Evolutionary conservation across 441 rosid genomes (phyloP).

Genomic region (Euphorbia celastroides): DNA sequence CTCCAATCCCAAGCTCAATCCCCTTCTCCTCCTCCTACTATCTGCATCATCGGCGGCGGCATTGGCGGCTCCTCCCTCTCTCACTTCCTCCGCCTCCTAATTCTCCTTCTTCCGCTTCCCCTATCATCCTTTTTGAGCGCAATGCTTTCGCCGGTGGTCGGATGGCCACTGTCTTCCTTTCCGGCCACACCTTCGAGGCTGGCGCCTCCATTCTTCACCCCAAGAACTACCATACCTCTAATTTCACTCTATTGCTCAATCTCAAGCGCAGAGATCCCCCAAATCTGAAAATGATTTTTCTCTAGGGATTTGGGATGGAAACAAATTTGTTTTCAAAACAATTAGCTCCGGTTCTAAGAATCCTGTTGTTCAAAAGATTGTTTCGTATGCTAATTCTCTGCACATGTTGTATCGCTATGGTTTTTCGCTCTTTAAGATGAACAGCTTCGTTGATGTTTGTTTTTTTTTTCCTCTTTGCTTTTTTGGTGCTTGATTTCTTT

Average conservation of each 20-base stretch:
- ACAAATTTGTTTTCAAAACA: conserved; percentile 53
- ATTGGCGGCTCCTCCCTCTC: conserved; percentile 84
- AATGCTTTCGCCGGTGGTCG: conserved; percentile 74
- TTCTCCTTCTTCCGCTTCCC: conserved; percentile 19
- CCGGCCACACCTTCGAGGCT: conserved; percentile 70
- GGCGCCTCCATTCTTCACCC: conserved; percentile 92
- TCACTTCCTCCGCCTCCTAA: conserved; percentile 62
- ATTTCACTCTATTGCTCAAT: conserved; percentile 45
- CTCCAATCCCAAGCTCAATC: conserved; percentile 23
- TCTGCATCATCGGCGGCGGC: conserved; percentile 81
- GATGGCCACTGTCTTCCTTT: conserved; percentile 57
- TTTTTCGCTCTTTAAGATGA: conserved; percentile 66
- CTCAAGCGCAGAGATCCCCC: conserved; percentile 47
- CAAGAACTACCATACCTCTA: conserved; percentile 64
- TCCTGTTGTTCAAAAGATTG: conserved; percentile 48
- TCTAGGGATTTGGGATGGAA: conserved; percentile 79
- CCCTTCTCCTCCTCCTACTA: conserved; percentile 25
- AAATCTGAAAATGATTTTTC: conserved; percentile 38
- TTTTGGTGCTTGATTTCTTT: not conserved
- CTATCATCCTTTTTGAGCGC: conserved; percentile 62
- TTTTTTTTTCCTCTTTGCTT: not conserved
- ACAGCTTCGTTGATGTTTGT: conserved; percentile 54
- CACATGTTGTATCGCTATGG: conserved; percentile 62
- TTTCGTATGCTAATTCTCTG: conserved; percentile 52
- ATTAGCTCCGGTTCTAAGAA: conserved; percentile 27